A percentile compares a stretch with the other conserved stretches of the same genome.
Evolutionary conservation across 768 basidiomycete genomes (phyloP).

Genomic region (Macrolepiota fuliginosa): DNA sequence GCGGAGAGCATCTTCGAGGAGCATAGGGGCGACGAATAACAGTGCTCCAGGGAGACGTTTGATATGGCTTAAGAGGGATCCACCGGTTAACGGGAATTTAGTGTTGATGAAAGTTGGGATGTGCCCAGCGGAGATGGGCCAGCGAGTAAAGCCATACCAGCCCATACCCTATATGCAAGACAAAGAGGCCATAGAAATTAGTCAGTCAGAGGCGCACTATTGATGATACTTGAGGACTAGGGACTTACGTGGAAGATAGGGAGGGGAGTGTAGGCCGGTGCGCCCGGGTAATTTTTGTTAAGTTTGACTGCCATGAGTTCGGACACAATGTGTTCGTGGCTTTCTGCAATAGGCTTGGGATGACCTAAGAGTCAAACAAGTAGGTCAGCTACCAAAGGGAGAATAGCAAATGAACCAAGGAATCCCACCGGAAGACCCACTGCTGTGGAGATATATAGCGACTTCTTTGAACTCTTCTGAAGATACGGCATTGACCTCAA

Average conservation of each 20-base stretch:
- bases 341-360: conserved; percentile 19
- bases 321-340: conserved; percentile 14
- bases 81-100: conserved; percentile 14
- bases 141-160: conserved; percentile 13
- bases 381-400: not conserved
- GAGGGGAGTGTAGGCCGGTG: conserved; percentile 17
- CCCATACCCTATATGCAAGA: conserved; percentile 14
- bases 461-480: conserved; percentile 6
- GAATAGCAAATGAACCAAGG: not conserved
- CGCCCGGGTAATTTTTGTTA: conserved; percentile 10
- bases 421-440: conserved; percentile 9
- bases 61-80: conserved; percentile 17
- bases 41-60: conserved; percentile 10
- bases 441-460: conserved; percentile 12
- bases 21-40: conserved; percentile 16
- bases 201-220: too few relatives aligned
- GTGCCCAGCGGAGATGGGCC: conserved; percentile 11
- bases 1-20: conserved; percentile 19
- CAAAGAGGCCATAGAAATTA: not conserved
- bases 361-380: conserved; percentile 12
- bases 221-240: not conserved
- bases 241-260: conserved; percentile 22
- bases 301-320: not conserved
- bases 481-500: not conserved
- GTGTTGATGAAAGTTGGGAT: conserved; percentile 11